These are phyloP conservation scores for Eucalyptus sp. DNA, from an alignment of 345 rosid species.

Conservation along the genomic window DNA sequence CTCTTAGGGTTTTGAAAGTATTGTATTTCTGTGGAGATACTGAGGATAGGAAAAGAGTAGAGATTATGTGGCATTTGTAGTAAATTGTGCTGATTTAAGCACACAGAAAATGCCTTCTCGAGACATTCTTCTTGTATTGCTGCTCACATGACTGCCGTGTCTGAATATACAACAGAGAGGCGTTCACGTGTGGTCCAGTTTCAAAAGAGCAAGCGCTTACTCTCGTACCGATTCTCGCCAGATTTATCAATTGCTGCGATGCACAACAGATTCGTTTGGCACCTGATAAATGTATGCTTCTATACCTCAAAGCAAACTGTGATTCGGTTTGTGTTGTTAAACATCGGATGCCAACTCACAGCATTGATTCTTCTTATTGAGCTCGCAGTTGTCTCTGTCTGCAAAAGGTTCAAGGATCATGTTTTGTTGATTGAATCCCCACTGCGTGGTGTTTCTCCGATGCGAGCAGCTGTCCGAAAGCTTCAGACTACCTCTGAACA, in stretches of 20 bases:
- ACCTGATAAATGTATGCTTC: conserved; percentile 54
- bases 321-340: neutral
- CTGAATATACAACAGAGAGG: conserved; percentile 28
- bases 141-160: neutral
- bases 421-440: conserved; percentile 54
- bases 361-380: conserved; percentile 2
- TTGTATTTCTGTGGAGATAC: neutral
- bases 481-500: conserved; percentile 60
- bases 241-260: conserved; percentile 54
- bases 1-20: neutral
- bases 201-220: conserved; percentile 37
- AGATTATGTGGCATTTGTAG: neutral
- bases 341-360: neutral
- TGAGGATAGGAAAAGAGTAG: neutral
- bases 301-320: neutral
- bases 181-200: conserved; percentile 25
- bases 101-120: neutral
- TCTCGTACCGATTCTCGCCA: conserved; percentile 26
- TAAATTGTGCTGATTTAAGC: neutral
- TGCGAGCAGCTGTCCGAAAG: conserved; percentile 65
- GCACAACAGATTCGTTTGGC: conserved; percentile 68
- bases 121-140: neutral
- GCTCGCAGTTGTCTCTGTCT: conserved; percentile 50
- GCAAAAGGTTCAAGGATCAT: conserved; percentile 78
- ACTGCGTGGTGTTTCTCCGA: conserved; percentile 59